These are phyloP conservation scores for Mortierella sp. DNA, from an alignment of 371 early-diverging fungal species.

Conservation along the genomic window DNA sequence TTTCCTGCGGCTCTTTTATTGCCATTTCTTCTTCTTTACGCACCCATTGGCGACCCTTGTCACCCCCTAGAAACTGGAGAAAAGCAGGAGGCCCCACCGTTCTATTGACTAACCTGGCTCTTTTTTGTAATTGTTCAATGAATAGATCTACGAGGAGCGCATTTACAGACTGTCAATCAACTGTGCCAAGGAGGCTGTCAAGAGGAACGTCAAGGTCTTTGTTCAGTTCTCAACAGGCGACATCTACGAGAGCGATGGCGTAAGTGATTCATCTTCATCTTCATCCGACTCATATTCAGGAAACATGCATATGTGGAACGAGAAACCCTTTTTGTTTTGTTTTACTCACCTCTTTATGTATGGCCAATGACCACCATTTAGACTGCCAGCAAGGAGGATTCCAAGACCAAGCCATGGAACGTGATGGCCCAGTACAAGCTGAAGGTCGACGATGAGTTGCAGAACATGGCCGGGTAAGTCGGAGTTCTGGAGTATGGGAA, in stretches of 20 bases:
- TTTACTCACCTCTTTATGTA: background rate
- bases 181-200: constrained; percentile 87
- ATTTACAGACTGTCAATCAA: constrained; percentile 82
- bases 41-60: background rate
- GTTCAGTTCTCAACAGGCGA: constrained; percentile 91
- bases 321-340: background rate
- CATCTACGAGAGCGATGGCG: constrained; percentile 87
- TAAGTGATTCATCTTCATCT: constrained; percentile 34
- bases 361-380: constrained; percentile 33
- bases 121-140: constrained; percentile 2
- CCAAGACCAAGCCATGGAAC: constrained; percentile 92
- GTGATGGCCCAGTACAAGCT: constrained; percentile 81
- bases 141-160: constrained; percentile 88
- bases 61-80: background rate
- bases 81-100: background rate
- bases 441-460: constrained; percentile 85
- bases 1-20: background rate
- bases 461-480: constrained; percentile 55
- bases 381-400: constrained; percentile 79
- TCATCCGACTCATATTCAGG: background rate
- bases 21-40: background rate
- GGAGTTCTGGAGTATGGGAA: constrained; percentile 4
- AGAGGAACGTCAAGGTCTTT: constrained; percentile 78
- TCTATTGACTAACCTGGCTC: background rate
- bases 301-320: background rate